Evolutionary conservation across 306 rosid species (phyloP), one percentile per base, ranked within the genome.

Genomic region (Carpinus viminea): DNA sequence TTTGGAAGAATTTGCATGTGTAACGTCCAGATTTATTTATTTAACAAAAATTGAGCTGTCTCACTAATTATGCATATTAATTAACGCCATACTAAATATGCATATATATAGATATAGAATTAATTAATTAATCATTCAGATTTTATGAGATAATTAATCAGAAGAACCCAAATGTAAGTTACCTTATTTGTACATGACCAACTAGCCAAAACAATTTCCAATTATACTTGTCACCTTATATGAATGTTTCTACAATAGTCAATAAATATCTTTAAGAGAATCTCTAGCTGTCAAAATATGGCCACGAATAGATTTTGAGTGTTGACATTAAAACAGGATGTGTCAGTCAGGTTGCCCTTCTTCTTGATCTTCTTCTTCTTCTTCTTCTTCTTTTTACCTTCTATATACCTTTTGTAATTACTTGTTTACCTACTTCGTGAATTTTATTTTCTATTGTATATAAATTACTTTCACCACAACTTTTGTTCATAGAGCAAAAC

Each of bases 241-340:
- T 65, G 85, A 83, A 85, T 83, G 87, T 79, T 41, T 86, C 79
- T 17, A 83, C 73, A 84, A 84, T 79, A 60, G 96, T 89, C 90
- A 68, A 83, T 77, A 59, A 68, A 83, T 77, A 59, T 89, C 93
- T 80, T 34, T 60, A 56, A 75, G 76, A 88, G 91, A 86, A 88
- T 91, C 92, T 89, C 79, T 84, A 76, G 81, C 92, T 85, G 90
- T 82, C 88, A 78, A 76, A 89, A 83, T 46, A 59, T 84, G 91
- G 79, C 87, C 92, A 87, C 92, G 87, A 86, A 70, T 83, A 69
- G 82, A 83, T 79, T 78, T 87, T 80, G 82, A 77, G 85, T 78
- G 84, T 89, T 91, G 86, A 89, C 86, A 82, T 85, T 47, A 83
- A 79, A 85, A 83, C 72, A 84, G 76, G 77, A 86, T 78, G 59